Conservation (phyloP, 768 basidiomycete species). For the Macrolepiota fuliginosa region DNA sequence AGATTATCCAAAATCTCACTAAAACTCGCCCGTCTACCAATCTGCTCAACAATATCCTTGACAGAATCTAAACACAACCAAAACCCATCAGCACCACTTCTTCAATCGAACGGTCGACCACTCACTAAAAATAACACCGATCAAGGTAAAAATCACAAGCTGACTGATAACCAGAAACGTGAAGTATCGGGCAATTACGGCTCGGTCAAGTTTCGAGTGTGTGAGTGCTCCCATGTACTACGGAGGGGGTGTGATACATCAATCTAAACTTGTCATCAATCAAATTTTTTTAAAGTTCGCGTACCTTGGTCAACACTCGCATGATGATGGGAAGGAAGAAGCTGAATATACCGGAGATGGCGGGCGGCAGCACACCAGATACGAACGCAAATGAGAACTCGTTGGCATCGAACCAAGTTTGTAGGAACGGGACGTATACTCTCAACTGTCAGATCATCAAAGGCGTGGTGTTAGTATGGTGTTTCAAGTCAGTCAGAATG, state of each 20-base stretch:
- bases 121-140: slow-evolving; percentile 86
- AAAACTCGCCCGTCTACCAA: slow-evolving; percentile 44
- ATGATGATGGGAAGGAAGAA: slow-evolving; percentile 92
- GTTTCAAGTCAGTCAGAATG: neutral
- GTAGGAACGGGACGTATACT: slow-evolving; percentile 71
- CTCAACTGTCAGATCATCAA: slow-evolving; percentile 41
- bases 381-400: slow-evolving; percentile 73
- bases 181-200: slow-evolving; percentile 90
- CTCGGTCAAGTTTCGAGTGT: slow-evolving; percentile 81
- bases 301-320: slow-evolving; percentile 76
- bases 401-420: slow-evolving; percentile 65
- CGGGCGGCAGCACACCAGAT: slow-evolving; percentile 91
- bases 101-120: slow-evolving; percentile 14
- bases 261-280: slow-evolving; percentile 21
- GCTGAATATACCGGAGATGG: slow-evolving; percentile 84
- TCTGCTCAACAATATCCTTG: slow-evolving; percentile 39
- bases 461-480: slow-evolving; percentile 10
- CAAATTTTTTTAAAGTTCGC: neutral
- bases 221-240: slow-evolving; percentile 66
- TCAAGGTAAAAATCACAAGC: slow-evolving; percentile 89
- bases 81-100: neutral
- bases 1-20: slow-evolving; percentile 45
- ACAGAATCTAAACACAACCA: slow-evolving; percentile 31
- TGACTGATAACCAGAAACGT: slow-evolving; percentile 93
- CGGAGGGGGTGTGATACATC: slow-evolving; percentile 39